Conservation (phyloP, 306 rosid genomes). For the Geum urbanum region DNA sequence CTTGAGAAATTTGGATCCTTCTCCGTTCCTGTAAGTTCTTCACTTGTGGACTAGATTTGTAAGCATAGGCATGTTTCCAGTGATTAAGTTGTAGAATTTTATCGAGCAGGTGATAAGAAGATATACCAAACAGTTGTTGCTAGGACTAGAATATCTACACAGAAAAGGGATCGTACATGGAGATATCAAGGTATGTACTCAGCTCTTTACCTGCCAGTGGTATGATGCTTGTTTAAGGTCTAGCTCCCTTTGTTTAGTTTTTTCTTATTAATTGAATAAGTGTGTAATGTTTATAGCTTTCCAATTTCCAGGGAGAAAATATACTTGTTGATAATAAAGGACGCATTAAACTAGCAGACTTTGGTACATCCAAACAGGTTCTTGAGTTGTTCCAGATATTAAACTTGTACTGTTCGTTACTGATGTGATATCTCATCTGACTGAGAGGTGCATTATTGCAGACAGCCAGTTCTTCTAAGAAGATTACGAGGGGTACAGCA, state of each 20-base stretch:
- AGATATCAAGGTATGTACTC: constrained; percentile 74
- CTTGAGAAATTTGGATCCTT: constrained; percentile 95
- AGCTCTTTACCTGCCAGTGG: constrained; percentile 12
- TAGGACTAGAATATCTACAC: constrained; percentile 90
- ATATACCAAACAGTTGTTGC: constrained; percentile 75
- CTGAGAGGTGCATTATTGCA: constrained; percentile 34
- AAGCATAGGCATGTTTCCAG: constrained; percentile 14
- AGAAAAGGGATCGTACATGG: constrained; percentile 93
- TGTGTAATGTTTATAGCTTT: constrained; percentile 21
- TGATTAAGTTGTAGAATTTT: constrained; percentile 14
- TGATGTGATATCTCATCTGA: constrained; percentile 12
- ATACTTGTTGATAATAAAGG: constrained; percentile 98
- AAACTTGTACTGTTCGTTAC: not conserved
- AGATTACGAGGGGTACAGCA: constrained; percentile 98
- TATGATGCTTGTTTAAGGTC: constrained; percentile 5
- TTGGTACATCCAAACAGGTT: constrained; percentile 97
- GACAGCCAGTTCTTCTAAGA: constrained; percentile 95
- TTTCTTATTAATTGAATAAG: constrained; percentile 10
- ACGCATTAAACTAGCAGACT: constrained; percentile 96
- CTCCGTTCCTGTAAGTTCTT: constrained; percentile 84
- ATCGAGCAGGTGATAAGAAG: constrained; percentile 72
- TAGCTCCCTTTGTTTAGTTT: not conserved
- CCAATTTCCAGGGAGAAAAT: constrained; percentile 86
- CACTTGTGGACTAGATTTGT: constrained; percentile 11
- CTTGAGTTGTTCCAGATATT: constrained; percentile 70